Base-by-base conservation (phyloP, 805 yeast species). In the Suhomyces xylopsoci region DNA sequence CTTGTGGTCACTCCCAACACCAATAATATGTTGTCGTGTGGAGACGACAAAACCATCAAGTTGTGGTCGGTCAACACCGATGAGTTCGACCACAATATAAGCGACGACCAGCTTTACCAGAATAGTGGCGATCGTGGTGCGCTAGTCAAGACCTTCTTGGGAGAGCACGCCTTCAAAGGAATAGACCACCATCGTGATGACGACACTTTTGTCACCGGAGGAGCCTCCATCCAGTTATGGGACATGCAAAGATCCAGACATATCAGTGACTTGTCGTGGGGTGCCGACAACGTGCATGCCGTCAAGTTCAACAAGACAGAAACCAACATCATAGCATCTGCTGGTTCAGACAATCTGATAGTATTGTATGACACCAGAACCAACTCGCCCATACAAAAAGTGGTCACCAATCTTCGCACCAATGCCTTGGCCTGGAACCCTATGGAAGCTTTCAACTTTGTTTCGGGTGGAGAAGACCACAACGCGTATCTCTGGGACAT, bases 381-480 rank as follows among this genome's bases (percentile, higher is more conserved):
- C 6, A 84, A 88, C 62, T 81, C 96, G 2, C 97, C 99, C 12
- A 84, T 96, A 5, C 98, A 96, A 70, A 93, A 92, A 68, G 82
- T 93, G 54, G 88, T 87, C 46, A 88, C 94, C 25, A 75, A 83
- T 17, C 77, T 94, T 80, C 80, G 96, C 62, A 88, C 92, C 17
- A 94, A 94, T 69, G 79, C 93, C 46, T 78, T 94, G 24, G 80
- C 91, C 51, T 94, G 98, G 98, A 94, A 94, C 71, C 99, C 99
- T 4, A 89, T 94, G 87, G 98, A 94, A 70, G 96, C 98, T 1
- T 94, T 82, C 73, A 84, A 88, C 65, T 93, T 94, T 73, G 97
- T 92, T 15, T 83, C 89, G 41, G 98, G 90, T 2, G 83, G 84
- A 64, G 99, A 94, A 71, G 98, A 94, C 74, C 97, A 93, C 70